Percentiles rank a stretch among this genome's conserved stretches.
These are phyloP conservation scores for Suhomyces kunorum DNA, from an alignment of 1,139 yeast species.

Conservation along the genomic window DNA sequence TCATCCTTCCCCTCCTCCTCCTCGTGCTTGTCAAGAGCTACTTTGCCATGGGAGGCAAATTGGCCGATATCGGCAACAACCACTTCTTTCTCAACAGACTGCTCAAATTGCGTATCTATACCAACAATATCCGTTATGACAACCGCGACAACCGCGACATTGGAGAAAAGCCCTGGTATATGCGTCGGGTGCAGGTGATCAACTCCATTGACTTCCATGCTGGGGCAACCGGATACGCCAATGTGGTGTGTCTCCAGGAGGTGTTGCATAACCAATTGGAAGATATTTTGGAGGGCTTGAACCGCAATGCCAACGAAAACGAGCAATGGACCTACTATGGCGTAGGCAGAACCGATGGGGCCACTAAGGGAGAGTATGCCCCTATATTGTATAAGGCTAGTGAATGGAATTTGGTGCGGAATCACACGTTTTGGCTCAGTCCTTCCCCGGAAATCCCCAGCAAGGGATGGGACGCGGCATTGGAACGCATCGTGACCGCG, in stretches of 20 bases:
- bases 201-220: conserved; percentile 40
- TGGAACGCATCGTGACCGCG: conserved; percentile 25
- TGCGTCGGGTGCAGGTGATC: conserved; percentile 38
- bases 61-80: conserved; percentile 1
- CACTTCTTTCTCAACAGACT: conserved; percentile 11
- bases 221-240: conserved; percentile 29
- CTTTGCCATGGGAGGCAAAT: conserved; percentile 7
- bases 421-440: conserved; percentile 45
- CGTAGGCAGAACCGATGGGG: conserved; percentile 51
- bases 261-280: conserved; percentile 52
- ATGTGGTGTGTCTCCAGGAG: conserved; percentile 55
- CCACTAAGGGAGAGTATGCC: conserved; percentile 44
- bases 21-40: conserved; percentile 8
- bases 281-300: conserved; percentile 42
- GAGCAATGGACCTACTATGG: conserved; percentile 46
- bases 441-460: conserved; percentile 51
- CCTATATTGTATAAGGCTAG: conserved; percentile 41
- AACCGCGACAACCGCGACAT: conserved; percentile 26
- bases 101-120: conserved; percentile 42
- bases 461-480: conserved; percentile 30
- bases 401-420: conserved; percentile 39
- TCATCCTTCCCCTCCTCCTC: conserved; percentile 8
- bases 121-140: conserved; percentile 57
- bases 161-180: conserved; percentile 48
- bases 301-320: conserved; percentile 20